Base-by-base conservation (phyloP, 83 land plant genomes). In the Isoetes engelmannii region DNA sequence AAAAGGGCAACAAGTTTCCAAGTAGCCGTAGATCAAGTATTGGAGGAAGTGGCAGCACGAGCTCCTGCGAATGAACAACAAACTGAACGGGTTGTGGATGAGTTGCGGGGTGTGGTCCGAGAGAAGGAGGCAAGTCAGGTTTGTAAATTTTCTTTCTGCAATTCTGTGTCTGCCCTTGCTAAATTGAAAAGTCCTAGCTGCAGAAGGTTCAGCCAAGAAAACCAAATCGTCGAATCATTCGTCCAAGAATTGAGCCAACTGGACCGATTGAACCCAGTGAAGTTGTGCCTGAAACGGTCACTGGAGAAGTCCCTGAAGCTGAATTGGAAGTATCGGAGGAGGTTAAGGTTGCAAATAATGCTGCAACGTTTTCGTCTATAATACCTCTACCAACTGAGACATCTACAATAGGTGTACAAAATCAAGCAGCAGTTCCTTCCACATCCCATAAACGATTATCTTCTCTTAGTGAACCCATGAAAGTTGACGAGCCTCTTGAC, bases 231-330 rank as follows among this genome's bases (percentile, higher is more conserved):
- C 58, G 72, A 18, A 57, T 78, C 28, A 68, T 78, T 21, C 77
- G 81, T 50, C 81, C 81, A 44, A 76, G 77, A 47, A 73, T 78
- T 28, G 81, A 78, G 61, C 71, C 77, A 37, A 9, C 68, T 19
- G 55, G 72, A 13, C 63, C 17, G 20, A 9, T 53, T 42, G 81
- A 78, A 63, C 48, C 67, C 44, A 71, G 61, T 41, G 79, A 76
- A 19, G 46, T 49, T 17, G 12, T 37, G 41, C 48, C 9, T 18
- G 79, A 76, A 48, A 28, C 37, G 37, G 69, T 13, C 45, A 41
- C 62, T 48, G 74, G 44, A 7, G 81, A 73, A 28, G 51, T 18
- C 18, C 48, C 64, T 15, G 75, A 72, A 45, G 60, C 80, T 7
- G 77, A 75, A 13, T 54, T 48, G 13, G 79, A 70, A 47, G 59